Percentiles rank a stretch among this genome's conserved stretches.
These are phyloP conservation scores for Entomortierella beljakovae DNA, from an alignment of 192 early-diverging fungal species.

Conservation along the genomic window DNA sequence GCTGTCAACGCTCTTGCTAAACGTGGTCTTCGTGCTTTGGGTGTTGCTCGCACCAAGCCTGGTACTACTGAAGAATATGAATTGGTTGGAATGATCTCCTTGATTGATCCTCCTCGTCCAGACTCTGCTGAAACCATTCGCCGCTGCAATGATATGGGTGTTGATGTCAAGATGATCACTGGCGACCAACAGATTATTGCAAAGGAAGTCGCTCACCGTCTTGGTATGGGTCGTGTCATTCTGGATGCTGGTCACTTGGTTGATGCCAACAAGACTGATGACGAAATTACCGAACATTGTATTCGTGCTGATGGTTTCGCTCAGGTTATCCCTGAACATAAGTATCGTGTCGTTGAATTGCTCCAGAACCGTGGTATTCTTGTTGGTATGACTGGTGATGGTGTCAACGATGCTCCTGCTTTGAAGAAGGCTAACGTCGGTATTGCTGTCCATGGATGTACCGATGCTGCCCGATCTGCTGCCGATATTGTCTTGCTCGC, in stretches of 20 bases:
- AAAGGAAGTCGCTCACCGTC: slow-evolving; percentile 91
- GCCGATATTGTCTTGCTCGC: slow-evolving; percentile 96
- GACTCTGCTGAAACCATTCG: slow-evolving; percentile 90
- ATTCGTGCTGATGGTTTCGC: slow-evolving; percentile 95
- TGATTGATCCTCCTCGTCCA: slow-evolving; percentile 91
- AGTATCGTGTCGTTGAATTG: slow-evolving; percentile 95
- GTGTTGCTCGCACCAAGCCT: slow-evolving; percentile 85
- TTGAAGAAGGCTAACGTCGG: slow-evolving; percentile 98
- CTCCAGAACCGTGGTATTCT: slow-evolving; percentile 87
- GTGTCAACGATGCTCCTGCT: slow-evolving; percentile 98
- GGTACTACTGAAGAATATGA: slow-evolving; percentile 76
- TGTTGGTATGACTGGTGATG: slow-evolving; percentile 97
- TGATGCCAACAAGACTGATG: slow-evolving; percentile 80
- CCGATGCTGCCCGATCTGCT: slow-evolving; percentile 95
- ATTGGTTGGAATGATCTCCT: slow-evolving; percentile 92
- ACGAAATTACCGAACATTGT: slow-evolving; percentile 87
- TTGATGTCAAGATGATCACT: slow-evolving; percentile 97
- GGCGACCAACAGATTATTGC: slow-evolving; percentile 97
- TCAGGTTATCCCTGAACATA: slow-evolving; percentile 99
- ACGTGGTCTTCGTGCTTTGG: slow-evolving; percentile 89
- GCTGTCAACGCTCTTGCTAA: slow-evolving; percentile 87
- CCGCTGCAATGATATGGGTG: slow-evolving; percentile 86
- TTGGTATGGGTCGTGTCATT: slow-evolving; percentile 94
- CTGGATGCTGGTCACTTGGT: slow-evolving; percentile 89
- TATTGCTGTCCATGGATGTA: slow-evolving; percentile 96